Evolutionary conservation across 345 rosid genomes (phyloP), one percentile per base, ranked within the genome.

Genomic region (Linum trigynum): DNA sequence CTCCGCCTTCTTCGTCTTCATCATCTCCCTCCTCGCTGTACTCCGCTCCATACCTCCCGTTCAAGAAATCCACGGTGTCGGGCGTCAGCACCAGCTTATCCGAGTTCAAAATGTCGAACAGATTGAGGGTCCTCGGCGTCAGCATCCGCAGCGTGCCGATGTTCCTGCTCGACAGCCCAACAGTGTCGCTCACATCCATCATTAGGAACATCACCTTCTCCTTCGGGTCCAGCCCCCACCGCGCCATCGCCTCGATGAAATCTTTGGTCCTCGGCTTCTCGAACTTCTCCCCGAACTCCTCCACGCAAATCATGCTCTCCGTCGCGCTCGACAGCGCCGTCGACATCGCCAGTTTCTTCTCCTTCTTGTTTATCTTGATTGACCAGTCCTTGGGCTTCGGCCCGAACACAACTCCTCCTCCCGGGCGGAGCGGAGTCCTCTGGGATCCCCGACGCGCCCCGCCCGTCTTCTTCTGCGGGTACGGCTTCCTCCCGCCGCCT

Each of bases 151-250:
- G 55, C 2, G 92, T 86, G 70, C 97, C 95, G 2, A 90, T 86
- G 71, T 94, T 94, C 78, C 99, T 77, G 38, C 92, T 79, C 2
- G 97, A 86, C 14, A 79, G 74, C 57, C 51, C 81, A 65, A 90
- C 88, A 66, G 79, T 86, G 40, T 84, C 86, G 9, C 76, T 78
- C 11, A 90, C 82, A 55, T 88, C 95, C 77, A 76, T 81, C 90
- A 82, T 80, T 74, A 94, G 73, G 61, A 94, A 94, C 87, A 86
- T 85, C 0, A 96, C 80, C 67, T 90, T 90, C 84, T 82, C 80
- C 71, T 83, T 88, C 0, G 99, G 97, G 71, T 94, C 87, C 72
- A 94, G 69, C 0, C 97, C 96, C 99, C 99, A 90, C 67, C 97
- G 69, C 66, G 71, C 72, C 96, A 94, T 72, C 7, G 97, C 99